Evolutionary conservation across 2,329 filamentous ascomycete species (phyloP), one percentile per base, ranked within the genome.

Genomic region (Stromatinia cepivora): DNA sequence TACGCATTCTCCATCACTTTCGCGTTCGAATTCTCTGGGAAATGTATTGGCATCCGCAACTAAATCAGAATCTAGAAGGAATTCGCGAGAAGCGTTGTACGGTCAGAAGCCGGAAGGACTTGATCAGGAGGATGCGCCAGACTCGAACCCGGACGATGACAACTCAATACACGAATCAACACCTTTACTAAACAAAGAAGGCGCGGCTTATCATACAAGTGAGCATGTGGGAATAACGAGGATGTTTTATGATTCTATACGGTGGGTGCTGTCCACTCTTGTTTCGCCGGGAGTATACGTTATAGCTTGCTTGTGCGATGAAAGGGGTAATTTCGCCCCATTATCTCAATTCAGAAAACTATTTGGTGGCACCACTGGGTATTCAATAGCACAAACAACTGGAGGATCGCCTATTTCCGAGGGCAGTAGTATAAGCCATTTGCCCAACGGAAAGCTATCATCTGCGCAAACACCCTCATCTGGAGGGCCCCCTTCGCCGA

Each of bases 261-360:
- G 89, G 74, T 92, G 92, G 82, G 84, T 97, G 59, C 81, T 97
- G 68, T 90, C 91, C 63, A 92, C 92, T 20, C 81, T 98, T 71
- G 87, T 91, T 36, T 89, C 91, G 31, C 94, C 94, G 1, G 92
- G 90, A 25, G 86, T 93, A 63, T 97, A 94, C 80, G 81, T 97
- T 69, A 87, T 94, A 71, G 90, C 92, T 73, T 93, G 87, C 78
- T 90, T 98, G 75, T 94, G 92, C 81, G 90, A 96, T 77, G 89
- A 93, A 58, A 82, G 91, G 70, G 93, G 93, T 64, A 84, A 84
- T 64, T 97, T 97, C 79, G 90, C 92, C 66, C 87, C 92, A n/a
- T 81, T 95, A 70, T 81, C 88, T 62, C 93, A 92, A 70, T 81
- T 95, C 56, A 86, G 86, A 77, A 90, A 86, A 76, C 82, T 85